Evolutionary conservation across 2,329 filamentous ascomycete genomes (phyloP), one percentile per base, ranked within the genome.

Genomic region (Botryotinia globosa): DNA sequence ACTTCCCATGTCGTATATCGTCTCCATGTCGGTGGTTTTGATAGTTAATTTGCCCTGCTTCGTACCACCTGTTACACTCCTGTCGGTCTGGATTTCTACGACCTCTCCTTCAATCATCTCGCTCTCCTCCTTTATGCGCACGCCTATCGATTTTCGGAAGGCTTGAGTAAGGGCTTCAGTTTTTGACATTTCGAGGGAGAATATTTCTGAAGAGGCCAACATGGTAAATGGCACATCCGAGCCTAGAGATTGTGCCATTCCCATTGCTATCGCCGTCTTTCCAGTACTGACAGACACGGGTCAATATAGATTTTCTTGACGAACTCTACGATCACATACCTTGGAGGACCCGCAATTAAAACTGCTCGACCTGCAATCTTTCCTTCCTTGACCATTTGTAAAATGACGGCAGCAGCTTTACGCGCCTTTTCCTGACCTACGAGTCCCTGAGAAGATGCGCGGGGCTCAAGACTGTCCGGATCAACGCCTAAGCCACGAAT

Each of bases 11-110:
- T 99, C 96, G 85, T 98, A 99, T 77, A 99, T 93, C 20, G 96
- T 97, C 84, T 99, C 96, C 96, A 99, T 99, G 82, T 99, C 96
- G 73, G 95, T 98, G 18, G 96, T 99, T 85, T 99, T 99, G 85
- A 99, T 97, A 32, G 96, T 99, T 76, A 99, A 90, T 84, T 99
- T 99, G 80, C 96, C 96, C 86, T 98, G 95, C 87, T 98, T 99
- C 80, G 96, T 97, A 77, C 92, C 93, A 66, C 96, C 96, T 22
- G 96, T 98, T 71, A 99, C 94, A 79, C 94, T 98, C 77, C 96
- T 90, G 83, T 99, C 96, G 76, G 98, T 98, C 83, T 98, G 95
- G 74, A 99, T 98, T 84, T 99, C 95, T 37, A 99, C 95, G 0
- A 99, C 96, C 83, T 99, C 96, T 79, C 96, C 96, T 85, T 99